Evolutionary conservation across 2,329 filamentous ascomycete genomes (phyloP).

Genomic region (Tricladium varicosporioides): DNA sequence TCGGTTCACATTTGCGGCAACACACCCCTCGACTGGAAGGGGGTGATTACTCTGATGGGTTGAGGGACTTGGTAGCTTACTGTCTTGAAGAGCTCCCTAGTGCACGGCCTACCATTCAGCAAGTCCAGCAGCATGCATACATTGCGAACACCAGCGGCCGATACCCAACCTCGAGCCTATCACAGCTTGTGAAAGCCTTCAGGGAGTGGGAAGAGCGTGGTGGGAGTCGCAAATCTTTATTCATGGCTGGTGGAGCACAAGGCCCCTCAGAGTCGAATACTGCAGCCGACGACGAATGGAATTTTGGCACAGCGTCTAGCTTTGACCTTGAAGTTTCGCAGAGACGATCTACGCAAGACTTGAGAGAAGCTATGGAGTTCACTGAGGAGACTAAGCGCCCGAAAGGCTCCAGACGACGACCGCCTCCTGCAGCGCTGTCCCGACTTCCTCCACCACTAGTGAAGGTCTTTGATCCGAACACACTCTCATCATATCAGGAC

Average conservation of each 20-base stretch:
- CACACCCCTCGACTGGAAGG: constrained; percentile 69
- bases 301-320: constrained; percentile 64
- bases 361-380: constrained; percentile 53
- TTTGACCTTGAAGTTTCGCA: constrained; percentile 58
- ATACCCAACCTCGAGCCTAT: constrained; percentile 63
- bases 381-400: constrained; percentile 50
- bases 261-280: constrained; percentile 39
- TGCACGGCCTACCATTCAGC: constrained; percentile 66
- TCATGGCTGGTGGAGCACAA: constrained; percentile 58
- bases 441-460: constrained; percentile 56
- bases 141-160: constrained; percentile 59
- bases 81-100: constrained; percentile 68
- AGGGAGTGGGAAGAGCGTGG: constrained; percentile 74
- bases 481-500: constrained; percentile 62
- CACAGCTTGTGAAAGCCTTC: constrained; percentile 68
- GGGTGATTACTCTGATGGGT: constrained; percentile 64
- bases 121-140: constrained; percentile 69
- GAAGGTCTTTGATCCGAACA: constrained; percentile 65
- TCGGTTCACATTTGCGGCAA: constrained; percentile 55
- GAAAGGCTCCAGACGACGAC: constrained; percentile 48
- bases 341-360: constrained; percentile 54
- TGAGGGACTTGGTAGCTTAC: constrained; percentile 70
- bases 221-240: constrained; percentile 65
- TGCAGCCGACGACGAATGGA: constrained; percentile 59
- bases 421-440: constrained; percentile 57